These are phyloP conservation scores for Lichtheimia ramosa DNA, from an alignment of 371 early-diverging fungal species.

Conservation along the genomic window DNA sequence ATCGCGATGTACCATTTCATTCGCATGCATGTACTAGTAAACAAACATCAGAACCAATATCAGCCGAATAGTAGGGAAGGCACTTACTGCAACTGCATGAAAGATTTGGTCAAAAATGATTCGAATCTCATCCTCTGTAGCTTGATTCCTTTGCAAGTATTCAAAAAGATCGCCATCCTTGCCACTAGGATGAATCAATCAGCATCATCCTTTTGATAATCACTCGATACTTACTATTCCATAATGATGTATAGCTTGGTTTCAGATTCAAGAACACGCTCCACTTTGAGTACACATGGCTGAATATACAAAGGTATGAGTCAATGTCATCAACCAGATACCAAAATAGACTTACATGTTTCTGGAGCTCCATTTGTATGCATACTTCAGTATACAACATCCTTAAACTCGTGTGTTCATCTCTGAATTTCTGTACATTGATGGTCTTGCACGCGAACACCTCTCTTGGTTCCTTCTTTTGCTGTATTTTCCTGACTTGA, in stretches of 20 bases:
- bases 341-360: conserved; percentile 18
- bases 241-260: conserved; percentile 18
- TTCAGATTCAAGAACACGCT: conserved; percentile 15
- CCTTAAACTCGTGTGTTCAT: neutral
- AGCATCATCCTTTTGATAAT: neutral
- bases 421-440: neutral
- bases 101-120: conserved; percentile 32
- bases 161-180: conserved; percentile 26
- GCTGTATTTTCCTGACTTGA: neutral
- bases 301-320: neutral
- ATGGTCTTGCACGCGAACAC: neutral
- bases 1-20: conserved; percentile 48
- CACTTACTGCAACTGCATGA: conserved; percentile 25
- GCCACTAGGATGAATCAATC: conserved; percentile 1
- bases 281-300: conserved; percentile 24
- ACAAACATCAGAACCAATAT: neutral
- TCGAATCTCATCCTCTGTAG: conserved; percentile 21
- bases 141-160: conserved; percentile 3
- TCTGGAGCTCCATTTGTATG: conserved; percentile 19
- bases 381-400: conserved; percentile 17
- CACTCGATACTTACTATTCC: conserved; percentile 27
- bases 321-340: neutral
- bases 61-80: neutral
- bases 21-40: conserved; percentile 4
- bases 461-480: too few species aligned